Base-by-base conservation (phyloP, 148 eudicot species). In the Camellia sinensis region DNA sequence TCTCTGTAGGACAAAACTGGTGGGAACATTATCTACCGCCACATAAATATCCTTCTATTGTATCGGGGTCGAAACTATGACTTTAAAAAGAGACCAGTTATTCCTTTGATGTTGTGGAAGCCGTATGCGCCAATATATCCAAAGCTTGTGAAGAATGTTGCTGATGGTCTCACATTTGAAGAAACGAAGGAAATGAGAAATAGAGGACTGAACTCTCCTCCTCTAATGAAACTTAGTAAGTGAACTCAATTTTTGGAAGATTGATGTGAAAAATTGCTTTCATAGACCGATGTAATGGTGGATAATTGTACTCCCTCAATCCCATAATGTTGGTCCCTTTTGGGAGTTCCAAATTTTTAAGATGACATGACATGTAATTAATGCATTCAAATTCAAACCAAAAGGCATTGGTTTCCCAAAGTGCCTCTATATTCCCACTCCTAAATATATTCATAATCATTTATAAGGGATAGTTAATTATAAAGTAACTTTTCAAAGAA, bases 71-170 rank as follows among this genome's bases (percentile, higher is more conserved):
- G 97, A 54, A 86, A 92, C 78, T 95, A 95, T 89, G 93, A 95
- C 75, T 89, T 91, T 17, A 85, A 86, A 46, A 90, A 82, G 43
- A 88, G 97, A 78, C 95, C 97, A 5, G 74, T 71, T 12, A 77
- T 92, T 87, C 99, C 99, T 78, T 72, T 89, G 79, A 95, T 95
- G 99, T 88, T 95, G 43, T 95, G 97, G 97, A 95, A 92, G 82
- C 99, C 99, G 19, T 85, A 43, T 81, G 89, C 94, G 54, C 99
- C 99, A 43, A 88, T 95, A 66, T 95, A 88, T 80, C 97, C 95
- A 1, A 93, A 87, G 86, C 99, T 95, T 65, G 97, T 95, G 80
- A 86, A 92, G 86, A 92, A 89, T 77, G 91, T 92, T 68, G 93
- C 93, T 77, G 97, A 92, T 80, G 97, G 97, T 45, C 85, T 95